A percentile compares a stretch with the other conserved stretches of the same genome.
Evolutionary conservation across 257 asterid genomes (phyloP).

Genomic region (Lantana camara): DNA sequence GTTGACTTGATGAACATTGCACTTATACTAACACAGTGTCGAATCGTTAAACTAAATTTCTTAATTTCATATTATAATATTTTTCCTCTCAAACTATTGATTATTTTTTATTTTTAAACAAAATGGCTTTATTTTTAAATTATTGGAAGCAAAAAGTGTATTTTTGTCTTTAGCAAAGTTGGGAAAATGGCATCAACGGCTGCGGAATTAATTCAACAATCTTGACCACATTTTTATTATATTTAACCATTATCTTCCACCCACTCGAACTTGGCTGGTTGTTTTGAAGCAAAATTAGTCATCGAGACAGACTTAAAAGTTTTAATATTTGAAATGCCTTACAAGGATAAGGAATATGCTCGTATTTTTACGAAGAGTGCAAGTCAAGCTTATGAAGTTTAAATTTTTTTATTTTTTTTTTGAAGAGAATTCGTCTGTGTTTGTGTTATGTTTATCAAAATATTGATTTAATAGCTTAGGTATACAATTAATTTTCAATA

Average conservation of each 20-base stretch:
- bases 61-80: no score
- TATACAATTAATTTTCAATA: no score
- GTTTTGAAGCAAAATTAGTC: neutral
- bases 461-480: no score
- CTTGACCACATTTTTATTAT: neutral
- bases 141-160: constrained; percentile 13
- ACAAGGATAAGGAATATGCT: neutral
- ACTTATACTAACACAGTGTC: no score
- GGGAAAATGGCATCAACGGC: neutral
- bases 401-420: neutral
- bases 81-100: neutral
- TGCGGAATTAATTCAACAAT: neutral
- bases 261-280: neutral
- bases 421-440: neutral
- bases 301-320: neutral
- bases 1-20: no score
- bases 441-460: neutral
- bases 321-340: neutral
- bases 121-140: neutral
- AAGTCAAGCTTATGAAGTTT: neutral
- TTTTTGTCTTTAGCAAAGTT: constrained; percentile 22
- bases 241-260: neutral
- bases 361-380: neutral
- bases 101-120: no score
- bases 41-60: no score